phyloP scores from a whole-genome alignment of 768 basidiomycete genomes.

The Pleurotus cornucopiae region DNA sequence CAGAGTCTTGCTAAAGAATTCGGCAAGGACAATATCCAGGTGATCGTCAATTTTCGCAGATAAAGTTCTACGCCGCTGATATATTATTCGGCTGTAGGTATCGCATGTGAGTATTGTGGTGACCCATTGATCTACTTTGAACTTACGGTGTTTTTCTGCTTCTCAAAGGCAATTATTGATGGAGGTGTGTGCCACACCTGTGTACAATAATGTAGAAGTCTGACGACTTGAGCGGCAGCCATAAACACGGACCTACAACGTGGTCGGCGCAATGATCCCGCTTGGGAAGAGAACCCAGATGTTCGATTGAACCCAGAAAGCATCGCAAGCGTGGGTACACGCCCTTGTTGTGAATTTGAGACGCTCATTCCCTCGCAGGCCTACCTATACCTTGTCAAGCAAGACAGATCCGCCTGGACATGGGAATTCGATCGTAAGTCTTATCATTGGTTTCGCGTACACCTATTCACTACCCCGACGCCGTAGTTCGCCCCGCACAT shows the following conservation, averaged over 20 bases:
- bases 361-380: conserved; percentile 32
- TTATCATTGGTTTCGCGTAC: background rate
- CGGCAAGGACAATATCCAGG: conserved; percentile 61
- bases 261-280: conserved; percentile 19
- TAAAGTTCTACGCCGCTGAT: background rate
- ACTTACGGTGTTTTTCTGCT: background rate
- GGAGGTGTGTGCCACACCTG: conserved; percentile 36
- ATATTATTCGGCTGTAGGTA: conserved; percentile 36
- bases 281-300: conserved; percentile 42
- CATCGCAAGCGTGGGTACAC: conserved; percentile 56
- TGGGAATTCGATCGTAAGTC: conserved; percentile 77
- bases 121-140: background rate
- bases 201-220: background rate
- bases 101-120: conserved; percentile 51
- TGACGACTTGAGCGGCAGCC: conserved; percentile 20
- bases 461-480: background rate
- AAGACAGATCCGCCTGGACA: conserved; percentile 69
- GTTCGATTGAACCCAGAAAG: conserved; percentile 55
- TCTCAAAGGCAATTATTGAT: conserved; percentile 61
- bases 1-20: conserved; percentile 77
- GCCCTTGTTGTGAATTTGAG: background rate
- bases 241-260: conserved; percentile 30
- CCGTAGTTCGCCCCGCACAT: conserved; percentile 38
- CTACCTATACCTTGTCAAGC: conserved; percentile 61
- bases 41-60: background rate